A percentile compares a stretch with the other conserved stretches of the same genome.
phyloP scores from a whole-genome alignment of 148 eudicot species.

The Amaranthus palmeri region DNA sequence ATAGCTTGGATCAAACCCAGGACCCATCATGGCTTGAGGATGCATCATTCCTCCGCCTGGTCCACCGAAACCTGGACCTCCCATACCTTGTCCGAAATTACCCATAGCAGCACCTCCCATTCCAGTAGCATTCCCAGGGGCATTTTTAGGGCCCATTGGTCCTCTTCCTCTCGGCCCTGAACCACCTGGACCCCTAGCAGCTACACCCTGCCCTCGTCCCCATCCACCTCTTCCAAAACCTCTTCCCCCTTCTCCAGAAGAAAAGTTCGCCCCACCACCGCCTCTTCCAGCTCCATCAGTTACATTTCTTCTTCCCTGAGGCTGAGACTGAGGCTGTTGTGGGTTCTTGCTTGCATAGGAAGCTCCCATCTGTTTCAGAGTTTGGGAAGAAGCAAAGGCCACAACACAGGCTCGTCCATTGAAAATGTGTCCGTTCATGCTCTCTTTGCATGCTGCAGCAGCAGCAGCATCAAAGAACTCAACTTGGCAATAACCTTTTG shows the following conservation, averaged over 20 bases:
- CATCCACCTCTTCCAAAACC: slow-evolving; percentile 73
- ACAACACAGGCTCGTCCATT: slow-evolving; percentile 93
- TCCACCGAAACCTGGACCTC: slow-evolving; percentile 73
- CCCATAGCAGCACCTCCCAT: slow-evolving; percentile 52
- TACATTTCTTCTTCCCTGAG: slow-evolving; percentile 62
- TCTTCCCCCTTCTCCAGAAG: slow-evolving; percentile 69
- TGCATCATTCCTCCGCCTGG: slow-evolving; percentile 67
- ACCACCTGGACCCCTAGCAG: slow-evolving; percentile 61
- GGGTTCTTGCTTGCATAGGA: slow-evolving; percentile 63
- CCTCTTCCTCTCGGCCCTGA: slow-evolving; percentile 76
- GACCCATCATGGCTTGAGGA: slow-evolving; percentile 89
- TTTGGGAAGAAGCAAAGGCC: slow-evolving; percentile 80
- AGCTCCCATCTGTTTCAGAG: slow-evolving; percentile 76
- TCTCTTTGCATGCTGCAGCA: slow-evolving; percentile 80
- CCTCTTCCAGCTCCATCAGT: slow-evolving; percentile 70
- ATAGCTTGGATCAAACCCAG: slow-evolving; percentile 76
- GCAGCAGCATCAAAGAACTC: slow-evolving; percentile 65
- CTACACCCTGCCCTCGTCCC: slow-evolving; percentile 55
- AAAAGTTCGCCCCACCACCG: slow-evolving; percentile 52
- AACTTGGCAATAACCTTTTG: slow-evolving; percentile 96
- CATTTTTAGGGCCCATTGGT: slow-evolving; percentile 56
- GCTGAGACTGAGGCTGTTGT: slow-evolving; percentile 55
- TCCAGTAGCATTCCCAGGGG: slow-evolving; percentile 40
- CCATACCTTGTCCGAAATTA: slow-evolving; percentile 58
- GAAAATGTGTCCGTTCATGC: slow-evolving; percentile 76